These are phyloP conservation scores for Sporothrix sp. DNA, from an alignment of 2,329 filamentous ascomycete genomes.

Conservation along the genomic window DNA sequence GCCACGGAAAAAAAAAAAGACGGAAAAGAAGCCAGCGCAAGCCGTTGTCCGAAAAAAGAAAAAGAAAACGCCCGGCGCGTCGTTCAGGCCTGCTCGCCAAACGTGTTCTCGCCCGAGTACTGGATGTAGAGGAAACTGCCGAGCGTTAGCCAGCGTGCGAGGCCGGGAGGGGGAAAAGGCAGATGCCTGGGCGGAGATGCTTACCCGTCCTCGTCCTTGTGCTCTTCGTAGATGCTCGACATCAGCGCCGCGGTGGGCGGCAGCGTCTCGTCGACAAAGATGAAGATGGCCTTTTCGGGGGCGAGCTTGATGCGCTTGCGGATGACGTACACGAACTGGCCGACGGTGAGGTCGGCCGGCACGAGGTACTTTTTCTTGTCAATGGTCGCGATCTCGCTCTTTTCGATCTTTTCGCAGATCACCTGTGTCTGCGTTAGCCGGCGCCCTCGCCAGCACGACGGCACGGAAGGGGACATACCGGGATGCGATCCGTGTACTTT, in stretches of 20 bases:
- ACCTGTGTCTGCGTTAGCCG: constrained; percentile 66
- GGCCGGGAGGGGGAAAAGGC: too few species aligned
- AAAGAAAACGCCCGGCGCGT: background rate
- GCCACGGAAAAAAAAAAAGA: background rate
- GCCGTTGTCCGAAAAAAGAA: background rate
- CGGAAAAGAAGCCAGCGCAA: background rate
- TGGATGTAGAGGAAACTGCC: constrained; percentile 93
- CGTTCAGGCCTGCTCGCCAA: constrained; percentile 44
- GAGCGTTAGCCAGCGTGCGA: constrained; percentile 11
- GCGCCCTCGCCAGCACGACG: too few species aligned
- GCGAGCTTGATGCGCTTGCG: constrained; percentile 99
- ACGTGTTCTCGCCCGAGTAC: constrained; percentile 99
- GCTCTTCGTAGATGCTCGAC: constrained; percentile 99
- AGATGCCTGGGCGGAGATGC: too few species aligned
- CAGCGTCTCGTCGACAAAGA: constrained; percentile 97
- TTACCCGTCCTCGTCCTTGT: constrained; percentile 74
- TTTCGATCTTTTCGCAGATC: constrained; percentile 99
- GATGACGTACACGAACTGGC: constrained; percentile 98
- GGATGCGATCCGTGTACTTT: constrained; percentile 98
- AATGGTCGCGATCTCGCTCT: constrained; percentile 98
- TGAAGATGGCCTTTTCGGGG: constrained; percentile 99
- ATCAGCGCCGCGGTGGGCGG: constrained; percentile 94
- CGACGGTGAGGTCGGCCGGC: constrained; percentile 92
- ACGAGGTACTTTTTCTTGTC: constrained; percentile 99
- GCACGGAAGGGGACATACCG: constrained; percentile 75